Percentiles rank a stretch among this genome's conserved stretches.
These are phyloP conservation scores for Lachnellula cervina DNA, from an alignment of 2,329 filamentous ascomycete genomes.

Conservation along the genomic window DNA sequence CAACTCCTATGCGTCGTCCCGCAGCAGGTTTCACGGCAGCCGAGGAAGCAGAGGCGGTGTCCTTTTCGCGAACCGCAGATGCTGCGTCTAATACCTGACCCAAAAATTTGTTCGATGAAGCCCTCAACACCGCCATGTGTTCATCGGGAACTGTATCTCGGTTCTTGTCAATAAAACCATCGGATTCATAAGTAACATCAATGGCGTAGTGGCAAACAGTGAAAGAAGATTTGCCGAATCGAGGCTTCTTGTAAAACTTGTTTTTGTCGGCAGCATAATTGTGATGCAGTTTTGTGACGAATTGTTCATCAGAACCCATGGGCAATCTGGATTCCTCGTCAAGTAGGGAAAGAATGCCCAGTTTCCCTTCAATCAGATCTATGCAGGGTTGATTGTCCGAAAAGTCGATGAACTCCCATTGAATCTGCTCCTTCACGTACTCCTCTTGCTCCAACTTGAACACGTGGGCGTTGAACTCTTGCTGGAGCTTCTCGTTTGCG, in stretches of 20 bases:
- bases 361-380: slow-evolving; percentile 93
- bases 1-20: slow-evolving; percentile 83
- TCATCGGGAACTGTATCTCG: slow-evolving; percentile 97
- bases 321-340: slow-evolving; percentile 95
- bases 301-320: slow-evolving; percentile 96
- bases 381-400: slow-evolving; percentile 99
- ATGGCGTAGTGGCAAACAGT: slow-evolving; percentile 98
- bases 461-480: slow-evolving; percentile 98
- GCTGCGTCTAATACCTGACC: slow-evolving; percentile 80
- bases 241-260: slow-evolving; percentile 96
- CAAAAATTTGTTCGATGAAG: slow-evolving; percentile 81
- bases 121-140: slow-evolving; percentile 87
- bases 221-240: slow-evolving; percentile 95
- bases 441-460: slow-evolving; percentile 99
- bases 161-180: slow-evolving; percentile 99
- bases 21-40: slow-evolving; percentile 74
- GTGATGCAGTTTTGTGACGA: slow-evolving; percentile 92
- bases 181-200: slow-evolving; percentile 97
- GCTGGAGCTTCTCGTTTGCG: slow-evolving; percentile 97
- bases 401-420: slow-evolving; percentile 99
- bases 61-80: slow-evolving; percentile 83
- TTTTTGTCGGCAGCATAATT: slow-evolving; percentile 89
- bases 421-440: slow-evolving; percentile 91
- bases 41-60: slow-evolving; percentile 58
- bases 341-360: slow-evolving; percentile 85